Evolutionary conservation across 148 eudicot species (phyloP), one percentile per base, ranked within the genome.

Genomic region (Nepenthes gracilis): DNA sequence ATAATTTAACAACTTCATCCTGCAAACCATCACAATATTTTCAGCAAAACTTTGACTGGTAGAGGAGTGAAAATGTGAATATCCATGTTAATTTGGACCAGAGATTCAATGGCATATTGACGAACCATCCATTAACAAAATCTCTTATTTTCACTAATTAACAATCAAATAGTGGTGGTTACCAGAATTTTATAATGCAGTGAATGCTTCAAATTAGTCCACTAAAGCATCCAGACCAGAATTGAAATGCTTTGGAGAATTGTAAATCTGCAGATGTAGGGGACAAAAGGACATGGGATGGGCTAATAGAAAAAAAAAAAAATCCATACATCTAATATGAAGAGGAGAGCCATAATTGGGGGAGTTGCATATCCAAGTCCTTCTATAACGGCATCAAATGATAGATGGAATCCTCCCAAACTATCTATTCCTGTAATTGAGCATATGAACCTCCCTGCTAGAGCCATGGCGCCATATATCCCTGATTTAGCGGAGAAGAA

Each of bases 351-450:
- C 99, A 94, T 94, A 14, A 94, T 94, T 35, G 99, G 99, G 9
- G 92, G 96, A 72, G 87, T 76, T 63, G 97, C 96, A 77, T 94
- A 94, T 74, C 99, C 99, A 59, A 94, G 79, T 73, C 99, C 99
- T 78, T 73, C 65, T 23, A 94, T 82, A 61, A 94, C 73, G 49
- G 95, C 92, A 78, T 89, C 90, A 37, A 86, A 68, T 11, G 90
- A 80, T 54, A 60, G 77, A 55, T 78, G 69, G 56, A 84, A 93
- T 47, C 96, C 99, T 64, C 96, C 99, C 9, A 62, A 63, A 81
- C 75, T 69, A 69, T 89, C 97, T 38, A 81, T 73, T 37, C 97
- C 99, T 11, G 80, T 60, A 2, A 86, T 63, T 2, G 91, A 86
- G 79, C 99, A 89, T 65, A 94, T 84, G 65, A 89, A 86, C 47